Evolutionary conservation across 2,329 filamentous ascomycete species (phyloP).

Genomic region (Annulohypoxylon truncatum): DNA sequence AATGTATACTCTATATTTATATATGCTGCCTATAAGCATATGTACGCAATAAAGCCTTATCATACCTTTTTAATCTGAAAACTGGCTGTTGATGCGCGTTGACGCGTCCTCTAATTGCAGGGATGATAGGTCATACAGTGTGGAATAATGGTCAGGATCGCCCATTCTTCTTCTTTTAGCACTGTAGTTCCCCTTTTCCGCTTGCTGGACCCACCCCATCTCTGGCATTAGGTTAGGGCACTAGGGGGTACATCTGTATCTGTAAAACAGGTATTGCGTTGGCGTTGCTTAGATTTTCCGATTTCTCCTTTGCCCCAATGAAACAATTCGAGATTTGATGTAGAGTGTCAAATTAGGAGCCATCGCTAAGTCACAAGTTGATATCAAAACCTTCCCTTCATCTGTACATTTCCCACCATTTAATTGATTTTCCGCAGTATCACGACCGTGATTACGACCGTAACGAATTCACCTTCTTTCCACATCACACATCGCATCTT

Average conservation of each 20-base stretch:
- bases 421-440: constrained; percentile 7
- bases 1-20: not conserved
- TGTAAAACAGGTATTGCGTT: constrained; percentile 17
- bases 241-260: constrained; percentile 1
- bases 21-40: not conserved
- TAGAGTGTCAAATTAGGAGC: constrained; percentile 17
- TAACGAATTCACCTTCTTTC: constrained; percentile 4
- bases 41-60: constrained; percentile 16
- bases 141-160: not conserved
- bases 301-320: constrained; percentile 25
- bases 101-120: constrained; percentile 34
- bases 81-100: constrained; percentile 30
- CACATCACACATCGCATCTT: not conserved
- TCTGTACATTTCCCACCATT: constrained; percentile 33
- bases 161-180: not conserved
- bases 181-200: constrained; percentile 31
- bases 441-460: not conserved
- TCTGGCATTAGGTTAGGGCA: constrained; percentile 13
- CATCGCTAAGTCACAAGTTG: constrained; percentile 15
- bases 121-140: constrained; percentile 23
- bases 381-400: constrained; percentile 25
- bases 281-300: constrained; percentile 38
- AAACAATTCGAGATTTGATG: constrained; percentile 24
- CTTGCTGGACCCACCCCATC: constrained; percentile 8
- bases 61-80: not conserved